Evolutionary conservation across 2,329 filamentous ascomycete species (phyloP).

Genomic region (Penicillium sp.): DNA sequence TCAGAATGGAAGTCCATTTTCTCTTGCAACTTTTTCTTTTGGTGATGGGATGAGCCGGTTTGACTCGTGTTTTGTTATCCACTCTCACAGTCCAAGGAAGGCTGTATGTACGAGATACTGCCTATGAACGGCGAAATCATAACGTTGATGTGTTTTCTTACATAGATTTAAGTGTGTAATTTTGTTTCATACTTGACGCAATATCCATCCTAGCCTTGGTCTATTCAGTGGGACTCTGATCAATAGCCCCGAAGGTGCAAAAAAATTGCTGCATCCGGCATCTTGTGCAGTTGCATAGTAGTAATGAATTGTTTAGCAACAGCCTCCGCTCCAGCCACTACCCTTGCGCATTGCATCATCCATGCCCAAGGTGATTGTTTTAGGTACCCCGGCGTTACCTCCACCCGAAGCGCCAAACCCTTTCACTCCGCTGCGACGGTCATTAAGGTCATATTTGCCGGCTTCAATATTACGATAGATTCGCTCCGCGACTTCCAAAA

Average conservation of each 20-base stretch:
- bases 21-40: background rate
- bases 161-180: background rate
- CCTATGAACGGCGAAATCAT: background rate
- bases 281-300: background rate
- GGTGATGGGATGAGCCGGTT: background rate
- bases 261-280: background rate
- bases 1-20: background rate
- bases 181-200: background rate
- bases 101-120: background rate
- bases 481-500: conserved; percentile 87
- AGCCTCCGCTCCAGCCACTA: conserved; percentile 37
- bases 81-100: background rate
- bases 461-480: conserved; percentile 98
- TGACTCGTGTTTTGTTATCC: background rate
- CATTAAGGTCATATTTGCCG: conserved; percentile 91
- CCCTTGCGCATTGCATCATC: conserved; percentile 49
- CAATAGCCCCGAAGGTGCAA: background rate
- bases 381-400: conserved; percentile 33
- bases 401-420: conserved; percentile 48
- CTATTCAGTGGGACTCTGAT: background rate
- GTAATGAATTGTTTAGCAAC: conserved; percentile 30
- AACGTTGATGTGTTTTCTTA: conserved; percentile 1
- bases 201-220: background rate
- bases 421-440: conserved; percentile 89
- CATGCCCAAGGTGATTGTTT: conserved; percentile 47